These are phyloP conservation scores for Chrysoporthe deuterocubensis DNA, from an alignment of 2,329 filamentous ascomycete species.

Conservation along the genomic window DNA sequence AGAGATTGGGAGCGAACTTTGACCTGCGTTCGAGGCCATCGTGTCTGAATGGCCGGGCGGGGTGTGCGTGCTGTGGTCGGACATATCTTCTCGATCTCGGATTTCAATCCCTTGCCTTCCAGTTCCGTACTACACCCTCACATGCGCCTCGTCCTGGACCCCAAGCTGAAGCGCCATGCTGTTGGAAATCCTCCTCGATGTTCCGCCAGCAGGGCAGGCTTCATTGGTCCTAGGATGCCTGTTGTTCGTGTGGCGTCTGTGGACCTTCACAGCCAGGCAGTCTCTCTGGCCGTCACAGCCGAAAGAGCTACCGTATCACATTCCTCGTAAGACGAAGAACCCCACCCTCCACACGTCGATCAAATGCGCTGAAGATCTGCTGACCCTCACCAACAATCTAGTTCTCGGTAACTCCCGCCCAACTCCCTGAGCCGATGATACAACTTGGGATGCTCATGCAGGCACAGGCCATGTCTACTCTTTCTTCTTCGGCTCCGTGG, in stretches of 20 bases:
- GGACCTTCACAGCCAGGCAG: constrained; percentile 9
- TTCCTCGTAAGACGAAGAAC: neutral
- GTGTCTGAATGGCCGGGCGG: too few relatives aligned
- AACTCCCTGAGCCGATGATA: neutral
- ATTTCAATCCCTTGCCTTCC: neutral
- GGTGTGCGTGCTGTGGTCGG: too few relatives aligned
- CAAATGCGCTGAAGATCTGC: neutral
- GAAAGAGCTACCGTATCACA: constrained; percentile 10
- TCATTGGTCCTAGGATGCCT: neutral
- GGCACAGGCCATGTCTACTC: constrained; percentile 7
- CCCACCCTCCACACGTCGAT: neutral
- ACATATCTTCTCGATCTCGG: too few relatives aligned
- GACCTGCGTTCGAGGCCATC: neutral
- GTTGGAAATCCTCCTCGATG: neutral
- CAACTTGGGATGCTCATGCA: neutral
- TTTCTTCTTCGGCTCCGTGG: constrained; percentile 11
- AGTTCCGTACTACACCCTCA: neutral
- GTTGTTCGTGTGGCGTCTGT: constrained; percentile 9
- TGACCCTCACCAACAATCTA: neutral
- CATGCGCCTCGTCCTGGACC: neutral
- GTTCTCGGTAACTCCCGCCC: neutral
- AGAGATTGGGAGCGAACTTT: neutral
- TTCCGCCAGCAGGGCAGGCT: constrained; percentile 5
- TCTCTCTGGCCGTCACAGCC: constrained; percentile 5
- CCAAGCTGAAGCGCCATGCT: neutral